phyloP scores from a whole-genome alignment of 106 monocot genomes.

The Ottelia alismoides region DNA sequence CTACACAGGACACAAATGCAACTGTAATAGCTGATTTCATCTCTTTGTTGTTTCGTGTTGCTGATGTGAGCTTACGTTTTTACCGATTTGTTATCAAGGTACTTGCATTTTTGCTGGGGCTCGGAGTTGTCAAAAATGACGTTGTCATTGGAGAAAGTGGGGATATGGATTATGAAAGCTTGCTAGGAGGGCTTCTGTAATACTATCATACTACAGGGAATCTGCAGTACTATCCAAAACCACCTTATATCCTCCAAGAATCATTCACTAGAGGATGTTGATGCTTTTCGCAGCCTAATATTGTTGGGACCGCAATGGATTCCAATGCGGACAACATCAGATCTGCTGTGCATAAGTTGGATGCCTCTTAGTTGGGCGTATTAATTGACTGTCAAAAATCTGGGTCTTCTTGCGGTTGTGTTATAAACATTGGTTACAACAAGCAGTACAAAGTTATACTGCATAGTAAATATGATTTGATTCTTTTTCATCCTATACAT shows the following conservation, averaged over 20 bases:
- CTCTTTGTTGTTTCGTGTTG: neutral
- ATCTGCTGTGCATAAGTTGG: slow-evolving; percentile 38
- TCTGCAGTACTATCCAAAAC: slow-evolving; percentile 30
- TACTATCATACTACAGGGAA: slow-evolving; percentile 63
- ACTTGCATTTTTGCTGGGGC: slow-evolving; percentile 81
- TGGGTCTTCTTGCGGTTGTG: no score
- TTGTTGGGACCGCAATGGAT: slow-evolving; percentile 36
- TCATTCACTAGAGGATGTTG: slow-evolving; percentile 67
- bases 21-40: neutral
- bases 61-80: no score
- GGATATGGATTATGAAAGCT: slow-evolving; percentile 78
- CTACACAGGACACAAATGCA: no score
- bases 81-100: slow-evolving; percentile 29
- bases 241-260: slow-evolving; percentile 25
- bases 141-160: slow-evolving; percentile 90
- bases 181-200: slow-evolving; percentile 83
- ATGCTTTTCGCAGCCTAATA: slow-evolving; percentile 72
- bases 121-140: slow-evolving; percentile 59
- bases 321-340: slow-evolving; percentile 30
- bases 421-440: no score
- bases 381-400: no score
- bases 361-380: no score
- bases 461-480: no score
- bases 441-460: no score
- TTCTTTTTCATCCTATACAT: no score